A percentile compares a stretch with the other conserved stretches of the same genome.
Conservation (phyloP, 2,329 filamentous ascomycete genomes). For the Diaporthe ilicicola region DNA sequence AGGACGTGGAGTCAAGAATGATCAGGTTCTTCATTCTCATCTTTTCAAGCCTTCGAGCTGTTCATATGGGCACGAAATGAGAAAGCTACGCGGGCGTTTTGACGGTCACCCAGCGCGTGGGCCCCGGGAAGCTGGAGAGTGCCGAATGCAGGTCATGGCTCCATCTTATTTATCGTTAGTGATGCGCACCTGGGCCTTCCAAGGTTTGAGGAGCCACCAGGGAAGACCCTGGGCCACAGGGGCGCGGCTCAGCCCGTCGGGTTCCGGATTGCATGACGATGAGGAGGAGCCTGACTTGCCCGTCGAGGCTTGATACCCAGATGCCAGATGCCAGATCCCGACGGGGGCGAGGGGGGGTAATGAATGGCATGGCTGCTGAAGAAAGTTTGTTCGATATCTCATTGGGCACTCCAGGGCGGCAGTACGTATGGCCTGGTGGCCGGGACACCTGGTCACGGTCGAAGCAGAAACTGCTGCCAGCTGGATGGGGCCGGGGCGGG, state of each 20-base stretch:
- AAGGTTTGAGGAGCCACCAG: slow-evolving; percentile 19
- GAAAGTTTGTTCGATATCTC: not conserved
- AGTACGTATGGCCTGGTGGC: slow-evolving; percentile 28
- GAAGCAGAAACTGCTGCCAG: not conserved
- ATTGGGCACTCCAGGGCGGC: not conserved
- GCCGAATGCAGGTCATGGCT: slow-evolving; percentile 11
- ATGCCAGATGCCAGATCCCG: slow-evolving; percentile 5
- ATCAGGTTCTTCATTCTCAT: too few relatives aligned
- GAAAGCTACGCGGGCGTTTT: not conserved
- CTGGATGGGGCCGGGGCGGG: not conserved
- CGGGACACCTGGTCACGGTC: not conserved
- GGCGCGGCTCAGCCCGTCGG: slow-evolving; percentile 29
- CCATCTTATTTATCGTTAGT: slow-evolving; percentile 3
- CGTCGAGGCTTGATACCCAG: slow-evolving; percentile 4
- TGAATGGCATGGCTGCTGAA: not conserved
- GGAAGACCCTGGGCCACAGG: slow-evolving; percentile 16
- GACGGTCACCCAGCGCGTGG: not conserved
- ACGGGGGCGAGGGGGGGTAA: not conserved
- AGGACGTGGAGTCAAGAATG: not conserved
- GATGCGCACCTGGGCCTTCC: slow-evolving; percentile 16
- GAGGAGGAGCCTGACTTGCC: slow-evolving; percentile 6
- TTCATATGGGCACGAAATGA: not conserved
- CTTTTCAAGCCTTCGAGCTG: not conserved
- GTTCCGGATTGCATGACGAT: slow-evolving; percentile 29
- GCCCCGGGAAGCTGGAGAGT: slow-evolving; percentile 1